A percentile compares a stretch with the other conserved stretches of the same genome.
These are phyloP conservation scores for Wallacemonas sp. DNA, from an alignment of 208 protist species.

Conservation along the genomic window DNA sequence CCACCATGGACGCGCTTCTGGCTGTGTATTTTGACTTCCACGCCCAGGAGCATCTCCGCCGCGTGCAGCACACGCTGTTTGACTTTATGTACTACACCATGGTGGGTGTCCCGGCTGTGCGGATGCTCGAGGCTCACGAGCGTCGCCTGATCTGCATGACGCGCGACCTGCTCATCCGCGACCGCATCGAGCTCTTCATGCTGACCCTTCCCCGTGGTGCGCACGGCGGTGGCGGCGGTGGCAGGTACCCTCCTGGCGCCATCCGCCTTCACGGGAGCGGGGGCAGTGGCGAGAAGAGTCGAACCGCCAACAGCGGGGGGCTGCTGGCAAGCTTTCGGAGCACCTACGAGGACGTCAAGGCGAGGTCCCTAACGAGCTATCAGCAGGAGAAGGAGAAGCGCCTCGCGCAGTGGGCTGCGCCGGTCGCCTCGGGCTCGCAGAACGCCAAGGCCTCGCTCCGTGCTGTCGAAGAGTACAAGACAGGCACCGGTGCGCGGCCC, in stretches of 20 bases:
- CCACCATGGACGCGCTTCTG: not conserved
- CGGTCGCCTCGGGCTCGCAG: too few species aligned
- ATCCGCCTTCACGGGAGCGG: not conserved
- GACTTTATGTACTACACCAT: conserved; percentile 44
- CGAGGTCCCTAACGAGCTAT: not conserved
- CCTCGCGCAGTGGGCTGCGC: not conserved
- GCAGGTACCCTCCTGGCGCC: conserved; percentile 5
- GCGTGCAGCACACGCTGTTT: conserved; percentile 43
- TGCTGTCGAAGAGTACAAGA: not conserved
- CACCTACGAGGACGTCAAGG: not conserved
- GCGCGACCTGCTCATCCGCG: conserved; percentile 58
- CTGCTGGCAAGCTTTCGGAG: not conserved
- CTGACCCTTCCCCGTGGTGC: not conserved
- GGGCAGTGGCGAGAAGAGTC: not conserved
- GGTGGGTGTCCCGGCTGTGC: conserved; percentile 37
- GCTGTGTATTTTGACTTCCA: conserved; percentile 24
- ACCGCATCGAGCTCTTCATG: conserved; percentile 67
- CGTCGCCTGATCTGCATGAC: conserved; percentile 61
- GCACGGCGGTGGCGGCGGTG: not conserved
- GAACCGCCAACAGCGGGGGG: not conserved
- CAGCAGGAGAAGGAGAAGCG: conserved; percentile 1
- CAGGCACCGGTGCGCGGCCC: not conserved
- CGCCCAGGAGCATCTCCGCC: conserved; percentile 25
- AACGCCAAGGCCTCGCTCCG: too few species aligned
- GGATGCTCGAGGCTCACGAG: conserved; percentile 40